phyloP scores from a whole-genome alignment of 2,329 filamentous ascomycete genomes.

The Colletotrichum abscissum region DNA sequence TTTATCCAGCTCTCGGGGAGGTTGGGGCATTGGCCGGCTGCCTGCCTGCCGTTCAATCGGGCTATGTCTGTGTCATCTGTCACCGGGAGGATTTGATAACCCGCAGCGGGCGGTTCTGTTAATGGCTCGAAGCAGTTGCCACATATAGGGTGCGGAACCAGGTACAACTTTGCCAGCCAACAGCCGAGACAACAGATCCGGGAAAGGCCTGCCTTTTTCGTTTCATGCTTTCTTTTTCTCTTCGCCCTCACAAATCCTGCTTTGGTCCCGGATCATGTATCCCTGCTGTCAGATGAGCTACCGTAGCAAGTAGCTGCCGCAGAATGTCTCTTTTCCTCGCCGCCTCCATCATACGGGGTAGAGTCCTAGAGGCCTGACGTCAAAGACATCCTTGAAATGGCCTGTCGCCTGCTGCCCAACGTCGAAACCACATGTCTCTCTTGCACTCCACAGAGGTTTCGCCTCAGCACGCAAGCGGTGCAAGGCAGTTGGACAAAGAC shows the following conservation, averaged over 20 bases:
- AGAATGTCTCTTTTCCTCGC: conserved; percentile 20
- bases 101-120: background rate
- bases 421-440: background rate
- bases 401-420: background rate
- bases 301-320: conserved; percentile 12
- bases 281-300: background rate
- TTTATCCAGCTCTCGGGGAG: background rate
- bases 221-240: background rate
- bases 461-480: background rate
- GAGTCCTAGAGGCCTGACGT: background rate
- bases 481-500: background rate
- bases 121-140: background rate
- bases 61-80: background rate
- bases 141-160: background rate
- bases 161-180: background rate
- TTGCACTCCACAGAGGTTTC: background rate
- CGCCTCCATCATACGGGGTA: background rate
- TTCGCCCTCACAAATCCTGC: background rate
- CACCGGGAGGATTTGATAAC: background rate
- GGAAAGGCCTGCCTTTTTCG: conserved; percentile 4
- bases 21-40: background rate
- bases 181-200: background rate
- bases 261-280: background rate
- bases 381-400: background rate
- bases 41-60: background rate